Base-by-base conservation (phyloP, 176 grass and related monocot genomes). In the Ensete ventricosum region DNA sequence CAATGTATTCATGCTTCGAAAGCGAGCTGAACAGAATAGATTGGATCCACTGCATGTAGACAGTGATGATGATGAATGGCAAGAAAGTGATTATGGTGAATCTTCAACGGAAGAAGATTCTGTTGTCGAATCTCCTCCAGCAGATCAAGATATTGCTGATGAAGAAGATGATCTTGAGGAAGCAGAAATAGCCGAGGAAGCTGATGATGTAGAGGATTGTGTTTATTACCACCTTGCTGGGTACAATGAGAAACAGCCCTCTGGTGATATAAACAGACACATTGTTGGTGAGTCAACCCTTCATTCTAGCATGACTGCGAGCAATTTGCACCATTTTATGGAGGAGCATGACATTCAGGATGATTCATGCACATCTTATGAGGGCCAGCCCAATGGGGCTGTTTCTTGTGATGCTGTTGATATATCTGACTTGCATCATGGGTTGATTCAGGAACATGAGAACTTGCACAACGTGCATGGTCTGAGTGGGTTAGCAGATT, bases 51-150 rank as follows among this genome's bases (percentile, higher is more conserved):
- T 89, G 85, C 72, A 67, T 12, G 81, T 88, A 77, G 89, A 96
- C 76, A 96, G 92, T 88, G 92, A 96, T 64, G 84, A 96, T 72
- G 89, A 96, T 68, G 88, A 96, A 71, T 79, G 77, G 83, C 77
- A 82, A 75, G 87, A 84, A 75, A 80, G 54, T 80, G 85, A 86
- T 68, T 81, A 90, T 71, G 69, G 22, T 73, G 81, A 63, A 52
- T 77, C 66, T 74, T 65, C 19, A 24, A 68, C 57, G 58, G 49
- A 50, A 34, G 79, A 58, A 80, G 74, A 92, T 84, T 85, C 88
- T 74, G 84, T 70, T 51, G 76, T 91, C 9, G 80, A 87, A 65
- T 83, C 79, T 16, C 77, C 72, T 69, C 13, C 49, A 26, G 52
- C 55, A 83, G 69, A 67, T 74, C 79, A 78, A 64, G 87, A 57